Conservation (phyloP, 1,139 yeast genomes). For the Nakaseomyces kungkrabaensis region DNA sequence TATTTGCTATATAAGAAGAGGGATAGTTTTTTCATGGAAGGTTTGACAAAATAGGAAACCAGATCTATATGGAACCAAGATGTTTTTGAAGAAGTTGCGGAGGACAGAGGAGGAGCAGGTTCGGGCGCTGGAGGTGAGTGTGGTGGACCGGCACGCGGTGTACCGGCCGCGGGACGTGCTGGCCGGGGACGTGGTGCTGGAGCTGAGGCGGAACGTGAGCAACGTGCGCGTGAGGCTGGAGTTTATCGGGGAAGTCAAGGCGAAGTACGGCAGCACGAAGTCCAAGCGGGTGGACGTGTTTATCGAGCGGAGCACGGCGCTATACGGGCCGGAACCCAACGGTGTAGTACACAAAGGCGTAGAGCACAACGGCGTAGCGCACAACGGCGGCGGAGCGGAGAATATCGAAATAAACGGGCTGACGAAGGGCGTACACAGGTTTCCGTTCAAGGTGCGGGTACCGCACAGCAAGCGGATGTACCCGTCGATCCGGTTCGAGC, state of each 20-base stretch:
- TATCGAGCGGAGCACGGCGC: constrained; percentile 53
- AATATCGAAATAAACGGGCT: constrained; percentile 33
- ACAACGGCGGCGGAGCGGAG: too few species aligned
- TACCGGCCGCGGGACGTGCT: constrained; percentile 3
- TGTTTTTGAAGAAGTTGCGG: neutral
- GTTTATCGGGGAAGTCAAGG: constrained; percentile 47
- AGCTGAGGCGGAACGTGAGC: constrained; percentile 16
- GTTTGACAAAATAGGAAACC: too few species aligned
- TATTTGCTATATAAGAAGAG: too few species aligned
- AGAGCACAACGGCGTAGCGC: too few species aligned
- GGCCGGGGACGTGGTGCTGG: constrained; percentile 4
- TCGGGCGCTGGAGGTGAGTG: neutral
- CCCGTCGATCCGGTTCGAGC: constrained; percentile 74
- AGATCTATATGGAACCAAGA: neutral
- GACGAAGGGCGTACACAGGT: constrained; percentile 74
- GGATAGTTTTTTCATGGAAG: too few species aligned
- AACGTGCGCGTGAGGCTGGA: constrained; percentile 29
- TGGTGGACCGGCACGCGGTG: constrained; percentile 1
- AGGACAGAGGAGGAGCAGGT: neutral
- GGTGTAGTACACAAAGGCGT: too few species aligned
- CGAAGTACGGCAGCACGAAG: constrained; percentile 33
- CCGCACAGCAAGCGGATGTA: constrained; percentile 58
- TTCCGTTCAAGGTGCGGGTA: constrained; percentile 72
- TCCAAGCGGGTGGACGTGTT: constrained; percentile 35
- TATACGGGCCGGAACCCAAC: constrained; percentile 42